Percentiles rank a stretch among this genome's conserved stretches.
phyloP scores from a whole-genome alignment of 2,329 filamentous ascomycete genomes.

The Colletotrichum simmondsii region DNA sequence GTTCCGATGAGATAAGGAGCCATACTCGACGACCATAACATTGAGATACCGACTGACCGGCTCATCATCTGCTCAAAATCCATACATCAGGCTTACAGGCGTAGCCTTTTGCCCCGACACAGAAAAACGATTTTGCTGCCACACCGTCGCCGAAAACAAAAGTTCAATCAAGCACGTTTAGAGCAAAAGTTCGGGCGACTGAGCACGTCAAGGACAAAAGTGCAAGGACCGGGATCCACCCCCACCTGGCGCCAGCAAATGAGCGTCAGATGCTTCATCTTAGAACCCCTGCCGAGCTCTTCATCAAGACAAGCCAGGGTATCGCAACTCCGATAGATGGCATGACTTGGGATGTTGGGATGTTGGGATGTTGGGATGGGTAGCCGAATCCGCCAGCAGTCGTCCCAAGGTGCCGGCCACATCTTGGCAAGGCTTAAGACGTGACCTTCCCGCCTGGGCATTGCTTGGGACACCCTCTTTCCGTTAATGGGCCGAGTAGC shows the following conservation, averaged over 20 bases:
- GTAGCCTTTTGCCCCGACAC: not conserved
- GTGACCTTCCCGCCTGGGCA: slow-evolving; percentile 21
- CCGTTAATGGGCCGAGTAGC: not conserved
- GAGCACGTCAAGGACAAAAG: slow-evolving; percentile 26
- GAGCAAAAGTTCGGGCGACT: slow-evolving; percentile 39
- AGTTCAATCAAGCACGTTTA: slow-evolving; percentile 45
- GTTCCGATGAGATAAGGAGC: not conserved
- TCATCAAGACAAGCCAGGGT: not conserved
- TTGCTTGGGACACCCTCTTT: not conserved
- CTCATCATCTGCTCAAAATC: not conserved
- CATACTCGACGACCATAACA: not conserved
- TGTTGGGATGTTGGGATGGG: slow-evolving; percentile 10
- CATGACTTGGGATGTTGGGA: not conserved
- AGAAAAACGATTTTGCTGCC: not conserved
- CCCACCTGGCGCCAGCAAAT: not conserved
- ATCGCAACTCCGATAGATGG: not conserved
- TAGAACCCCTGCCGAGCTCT: not conserved
- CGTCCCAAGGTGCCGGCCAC: not conserved
- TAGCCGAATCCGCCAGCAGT: not conserved
- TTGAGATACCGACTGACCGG: not conserved
- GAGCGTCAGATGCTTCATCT: not conserved
- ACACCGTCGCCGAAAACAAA: slow-evolving; percentile 38
- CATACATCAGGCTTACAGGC: not conserved
- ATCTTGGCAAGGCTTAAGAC: slow-evolving; percentile 17
- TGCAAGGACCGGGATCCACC: slow-evolving; percentile 37